phyloP scores from a whole-genome alignment of 495 filamentous ascomycete species.

The Parathielavia appendiculata region DNA sequence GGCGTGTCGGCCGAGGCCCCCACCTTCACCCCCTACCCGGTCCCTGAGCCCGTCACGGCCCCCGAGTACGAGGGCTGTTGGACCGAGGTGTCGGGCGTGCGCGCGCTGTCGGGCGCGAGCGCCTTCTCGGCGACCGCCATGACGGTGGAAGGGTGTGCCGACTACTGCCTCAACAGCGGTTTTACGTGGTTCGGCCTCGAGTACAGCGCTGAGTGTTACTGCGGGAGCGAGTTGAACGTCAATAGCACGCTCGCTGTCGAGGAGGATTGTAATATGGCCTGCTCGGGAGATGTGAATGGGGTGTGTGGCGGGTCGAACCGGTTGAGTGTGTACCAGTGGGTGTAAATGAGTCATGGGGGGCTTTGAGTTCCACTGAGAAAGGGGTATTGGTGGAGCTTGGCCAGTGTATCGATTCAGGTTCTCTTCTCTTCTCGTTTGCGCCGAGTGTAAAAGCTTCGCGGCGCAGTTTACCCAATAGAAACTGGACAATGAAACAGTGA shows the following conservation, averaged over 20 bases:
- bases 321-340: conserved; percentile 26
- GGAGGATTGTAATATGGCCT: conserved; percentile 14
- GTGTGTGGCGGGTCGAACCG: conserved; percentile 17
- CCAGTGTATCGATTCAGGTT: too few species aligned
- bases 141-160: conserved; percentile 11
- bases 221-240: conserved; percentile 39
- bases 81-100: conserved; percentile 9
- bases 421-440: too few species aligned
- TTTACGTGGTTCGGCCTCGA: conserved; percentile 33
- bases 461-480: too few species aligned
- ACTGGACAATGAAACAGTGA: neutral
- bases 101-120: conserved; percentile 1
- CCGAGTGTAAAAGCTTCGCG: too few species aligned
- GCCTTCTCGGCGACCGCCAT: conserved; percentile 6
- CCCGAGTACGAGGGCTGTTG: conserved; percentile 11
- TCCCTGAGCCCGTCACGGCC: conserved; percentile 6
- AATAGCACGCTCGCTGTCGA: neutral
- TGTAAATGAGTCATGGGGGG: neutral
- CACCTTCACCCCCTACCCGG: conserved; percentile 5
- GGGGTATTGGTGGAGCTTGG: too few species aligned
- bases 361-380: too few species aligned
- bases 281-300: conserved; percentile 5
- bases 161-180: conserved; percentile 24
- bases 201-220: conserved; percentile 58
- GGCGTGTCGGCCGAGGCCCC: conserved; percentile 23